Evolutionary conservation across 164 flowering plant species (phyloP).

Genomic region (Nelumbo lutea): DNA sequence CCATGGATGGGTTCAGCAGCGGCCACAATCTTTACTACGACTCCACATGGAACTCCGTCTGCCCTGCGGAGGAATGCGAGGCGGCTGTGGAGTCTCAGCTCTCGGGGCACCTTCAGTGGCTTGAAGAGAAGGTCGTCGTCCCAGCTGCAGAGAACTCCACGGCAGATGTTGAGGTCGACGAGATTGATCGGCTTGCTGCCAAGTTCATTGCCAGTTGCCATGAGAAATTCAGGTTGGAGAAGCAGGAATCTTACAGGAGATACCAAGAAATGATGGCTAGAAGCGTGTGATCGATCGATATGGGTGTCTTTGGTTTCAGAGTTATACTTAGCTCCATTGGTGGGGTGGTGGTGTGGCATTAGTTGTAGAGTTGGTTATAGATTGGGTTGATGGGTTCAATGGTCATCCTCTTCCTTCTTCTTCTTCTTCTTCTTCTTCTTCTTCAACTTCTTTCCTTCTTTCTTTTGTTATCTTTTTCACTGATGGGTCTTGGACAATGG

Average conservation of each 20-base stretch:
- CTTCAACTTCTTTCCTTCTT: slow-evolving; percentile 7
- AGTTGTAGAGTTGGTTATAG: not conserved
- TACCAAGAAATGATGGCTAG: slow-evolving; percentile 92
- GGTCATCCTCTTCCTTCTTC: not conserved
- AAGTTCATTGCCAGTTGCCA: slow-evolving; percentile 84
- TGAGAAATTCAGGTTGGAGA: slow-evolving; percentile 93
- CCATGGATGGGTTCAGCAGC: slow-evolving; percentile 14
- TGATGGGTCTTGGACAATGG: slow-evolving; percentile 5
- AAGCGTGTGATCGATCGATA: slow-evolving; percentile 40
- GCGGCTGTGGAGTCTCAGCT: slow-evolving; percentile 31
- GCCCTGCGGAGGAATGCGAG: slow-evolving; percentile 18
- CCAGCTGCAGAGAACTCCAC: slow-evolving; percentile 7
- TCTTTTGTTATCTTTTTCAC: not conserved
- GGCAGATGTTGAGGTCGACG: slow-evolving; percentile 29
- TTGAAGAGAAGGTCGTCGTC: slow-evolving; percentile 42
- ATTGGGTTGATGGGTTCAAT: not conserved
- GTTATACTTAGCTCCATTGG: slow-evolving; percentile 1
- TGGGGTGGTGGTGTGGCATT: not conserved
- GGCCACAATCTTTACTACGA: slow-evolving; percentile 41
- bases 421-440: slow-evolving; percentile 8
- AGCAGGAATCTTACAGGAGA: slow-evolving; percentile 84
- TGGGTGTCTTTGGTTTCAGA: not conserved
- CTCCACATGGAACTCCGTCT: slow-evolving; percentile 51
- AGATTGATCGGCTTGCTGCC: slow-evolving; percentile 81
- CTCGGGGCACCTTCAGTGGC: slow-evolving; percentile 68